Evolutionary conservation across 805 yeast species (phyloP).

Genomic region (Zygotorulaspora florentina): DNA sequence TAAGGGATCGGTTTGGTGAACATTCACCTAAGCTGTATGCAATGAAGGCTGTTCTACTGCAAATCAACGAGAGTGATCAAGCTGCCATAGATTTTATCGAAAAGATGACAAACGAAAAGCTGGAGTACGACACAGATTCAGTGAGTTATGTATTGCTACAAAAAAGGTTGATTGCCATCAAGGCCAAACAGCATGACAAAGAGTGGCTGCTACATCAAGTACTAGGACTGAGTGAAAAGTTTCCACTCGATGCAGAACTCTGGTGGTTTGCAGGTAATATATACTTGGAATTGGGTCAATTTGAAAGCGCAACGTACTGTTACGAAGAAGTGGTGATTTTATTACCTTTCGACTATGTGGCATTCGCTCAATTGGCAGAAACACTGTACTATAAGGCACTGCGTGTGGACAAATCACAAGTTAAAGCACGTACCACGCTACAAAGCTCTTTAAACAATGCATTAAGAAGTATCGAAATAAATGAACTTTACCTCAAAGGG

Average conservation of each 20-base stretch:
- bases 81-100: conserved; percentile 43
- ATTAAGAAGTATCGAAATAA: conserved; percentile 70
- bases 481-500: conserved; percentile 61
- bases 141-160: conserved; percentile 28
- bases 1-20: conserved; percentile 65
- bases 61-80: conserved; percentile 24
- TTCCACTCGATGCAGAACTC: conserved; percentile 68
- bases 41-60: conserved; percentile 30
- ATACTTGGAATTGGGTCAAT: conserved; percentile 59
- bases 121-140: conserved; percentile 46
- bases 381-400: conserved; percentile 22
- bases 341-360: conserved; percentile 48
- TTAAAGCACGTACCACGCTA: conserved; percentile 10
- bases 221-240: conserved; percentile 27
- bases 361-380: conserved; percentile 30
- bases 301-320: conserved; percentile 61
- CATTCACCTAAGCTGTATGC: conserved; percentile 31
- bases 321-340: conserved; percentile 66
- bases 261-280: conserved; percentile 74
- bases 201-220: conserved; percentile 19
- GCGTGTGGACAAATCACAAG: conserved; percentile 8
- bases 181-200: conserved; percentile 14
- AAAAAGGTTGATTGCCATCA: conserved; percentile 29
- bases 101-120: conserved; percentile 45
- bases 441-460: conserved; percentile 43